phyloP scores from a whole-genome alignment of 495 filamentous ascomycete species.

The Xylaria intraflava region DNA sequence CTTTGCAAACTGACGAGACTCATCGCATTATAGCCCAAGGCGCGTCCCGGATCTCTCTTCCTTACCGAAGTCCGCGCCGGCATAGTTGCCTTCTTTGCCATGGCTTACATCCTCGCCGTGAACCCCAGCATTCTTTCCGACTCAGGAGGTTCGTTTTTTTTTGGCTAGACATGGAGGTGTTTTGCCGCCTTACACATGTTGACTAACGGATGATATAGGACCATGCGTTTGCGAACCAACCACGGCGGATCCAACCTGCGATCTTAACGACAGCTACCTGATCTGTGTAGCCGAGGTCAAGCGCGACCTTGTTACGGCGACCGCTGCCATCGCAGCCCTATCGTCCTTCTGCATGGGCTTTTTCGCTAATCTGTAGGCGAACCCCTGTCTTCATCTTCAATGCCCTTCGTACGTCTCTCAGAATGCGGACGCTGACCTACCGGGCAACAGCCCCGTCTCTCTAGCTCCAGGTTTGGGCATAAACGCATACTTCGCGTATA shows the following conservation, averaged over 20 bases:
- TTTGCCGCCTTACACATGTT: not conserved
- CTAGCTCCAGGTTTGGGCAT: slow-evolving; percentile 78
- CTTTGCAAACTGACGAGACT: slow-evolving; percentile 4
- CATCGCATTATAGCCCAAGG: slow-evolving; percentile 47
- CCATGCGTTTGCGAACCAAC: slow-evolving; percentile 61
- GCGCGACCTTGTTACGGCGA: slow-evolving; percentile 71
- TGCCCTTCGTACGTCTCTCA: not conserved
- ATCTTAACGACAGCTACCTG: slow-evolving; percentile 49
- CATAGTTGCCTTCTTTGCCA: slow-evolving; percentile 77
- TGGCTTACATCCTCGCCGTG: slow-evolving; percentile 70
- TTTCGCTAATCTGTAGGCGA: slow-evolving; percentile 50
- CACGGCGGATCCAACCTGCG: slow-evolving; percentile 46
- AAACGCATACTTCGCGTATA: slow-evolving; percentile 80
- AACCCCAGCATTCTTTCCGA: slow-evolving; percentile 64
- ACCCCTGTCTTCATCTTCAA: not conserved
- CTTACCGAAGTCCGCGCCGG: slow-evolving; percentile 74
- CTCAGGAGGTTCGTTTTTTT: slow-evolving; percentile 28
- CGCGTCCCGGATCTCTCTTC: slow-evolving; percentile 69
- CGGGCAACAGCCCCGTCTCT: slow-evolving; percentile 55
- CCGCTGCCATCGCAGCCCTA: slow-evolving; percentile 67
- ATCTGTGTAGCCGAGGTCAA: slow-evolving; percentile 53
- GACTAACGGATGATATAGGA: slow-evolving; percentile 32
- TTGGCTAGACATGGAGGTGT: not conserved
- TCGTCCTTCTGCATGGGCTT: slow-evolving; percentile 69
- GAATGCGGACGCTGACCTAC: not conserved